Evolutionary conservation across 2,329 filamentous ascomycete species (phyloP).

Genomic region (Acephala macrosclerotiorum): DNA sequence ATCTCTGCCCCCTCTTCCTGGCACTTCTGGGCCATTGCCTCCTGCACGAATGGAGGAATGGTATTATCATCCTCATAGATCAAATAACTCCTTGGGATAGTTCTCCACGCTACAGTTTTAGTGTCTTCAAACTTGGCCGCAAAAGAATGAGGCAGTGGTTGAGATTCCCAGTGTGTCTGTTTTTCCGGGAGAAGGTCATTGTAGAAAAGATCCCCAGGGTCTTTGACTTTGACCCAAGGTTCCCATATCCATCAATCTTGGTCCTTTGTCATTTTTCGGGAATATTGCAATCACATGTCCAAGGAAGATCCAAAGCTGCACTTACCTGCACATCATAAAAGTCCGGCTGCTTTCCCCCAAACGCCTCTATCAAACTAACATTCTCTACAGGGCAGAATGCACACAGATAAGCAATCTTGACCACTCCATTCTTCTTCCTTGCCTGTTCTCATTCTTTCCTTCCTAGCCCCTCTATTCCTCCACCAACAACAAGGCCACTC

Average conservation of each 20-base stretch:
- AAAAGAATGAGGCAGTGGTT: constrained; percentile 23
- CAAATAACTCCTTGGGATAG: constrained; percentile 24
- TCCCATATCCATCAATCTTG: too few relatives aligned
- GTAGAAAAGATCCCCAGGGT: constrained; percentile 13
- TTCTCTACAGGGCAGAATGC: constrained; percentile 23
- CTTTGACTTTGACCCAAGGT: constrained; percentile 13
- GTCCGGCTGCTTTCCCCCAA: constrained; percentile 10
- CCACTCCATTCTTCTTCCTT: constrained; percentile 47
- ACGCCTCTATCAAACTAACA: constrained; percentile 19
- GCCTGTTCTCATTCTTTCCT: constrained; percentile 45
- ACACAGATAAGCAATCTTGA: constrained; percentile 26
- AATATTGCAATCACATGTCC: too few relatives aligned
- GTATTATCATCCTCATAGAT: constrained; percentile 28
- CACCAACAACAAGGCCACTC: constrained; percentile 45
- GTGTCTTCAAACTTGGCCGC: constrained; percentile 15
- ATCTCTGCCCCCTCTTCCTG: constrained; percentile 21
- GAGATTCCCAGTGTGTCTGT: constrained; percentile 11
- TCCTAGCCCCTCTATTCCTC: constrained; percentile 45
- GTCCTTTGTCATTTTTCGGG: too few relatives aligned
- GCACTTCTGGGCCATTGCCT: constrained; percentile 22
- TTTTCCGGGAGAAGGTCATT: constrained; percentile 10
- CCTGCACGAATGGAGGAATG: constrained; percentile 21
- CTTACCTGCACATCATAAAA: constrained; percentile 18
- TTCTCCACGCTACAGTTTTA: constrained; percentile 16
- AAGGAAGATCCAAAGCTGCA: too few relatives aligned